Conservation (phyloP, 345 rosid species). For the rapeseed (Brassica napus) region DNA sequence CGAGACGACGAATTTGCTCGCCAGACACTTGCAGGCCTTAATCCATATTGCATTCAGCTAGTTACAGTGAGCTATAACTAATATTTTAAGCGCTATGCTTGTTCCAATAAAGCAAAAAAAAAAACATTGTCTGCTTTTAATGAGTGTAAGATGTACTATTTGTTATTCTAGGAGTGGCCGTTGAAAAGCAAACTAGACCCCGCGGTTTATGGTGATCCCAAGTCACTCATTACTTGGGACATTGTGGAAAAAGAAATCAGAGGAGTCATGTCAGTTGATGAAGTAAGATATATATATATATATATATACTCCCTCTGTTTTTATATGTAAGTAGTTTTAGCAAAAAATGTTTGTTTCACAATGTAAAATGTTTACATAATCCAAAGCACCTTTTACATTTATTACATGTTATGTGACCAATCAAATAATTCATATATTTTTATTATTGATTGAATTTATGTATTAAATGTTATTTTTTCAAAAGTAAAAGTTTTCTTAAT, state of each 20-base stretch:
- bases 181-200: slow-evolving; percentile 75
- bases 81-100: background rate
- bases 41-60: slow-evolving; percentile 58
- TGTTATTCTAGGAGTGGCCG: slow-evolving; percentile 72
- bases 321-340: too few species aligned
- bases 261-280: slow-evolving; percentile 50
- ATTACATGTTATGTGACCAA: too few species aligned
- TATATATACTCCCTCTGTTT: too few species aligned
- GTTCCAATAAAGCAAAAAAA: background rate
- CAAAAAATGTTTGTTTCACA: too few species aligned
- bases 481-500: too few species aligned
- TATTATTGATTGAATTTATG: too few species aligned
- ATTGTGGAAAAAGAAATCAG: slow-evolving; percentile 51
- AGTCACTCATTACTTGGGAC: slow-evolving; percentile 66
- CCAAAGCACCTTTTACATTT: too few species aligned
- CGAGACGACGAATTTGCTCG: slow-evolving; percentile 78
- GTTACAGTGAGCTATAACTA: slow-evolving; percentile 48
- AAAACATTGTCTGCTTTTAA: background rate
- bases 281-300: too few species aligned
- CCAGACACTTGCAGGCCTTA: slow-evolving; percentile 78
- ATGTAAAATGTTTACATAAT: too few species aligned
- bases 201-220: slow-evolving; percentile 55
- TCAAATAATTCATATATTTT: too few species aligned
- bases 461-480: too few species aligned
- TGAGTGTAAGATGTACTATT: background rate